phyloP scores from a whole-genome alignment of 139 green algal genomes.

The Picochlorum sp. region DNA sequence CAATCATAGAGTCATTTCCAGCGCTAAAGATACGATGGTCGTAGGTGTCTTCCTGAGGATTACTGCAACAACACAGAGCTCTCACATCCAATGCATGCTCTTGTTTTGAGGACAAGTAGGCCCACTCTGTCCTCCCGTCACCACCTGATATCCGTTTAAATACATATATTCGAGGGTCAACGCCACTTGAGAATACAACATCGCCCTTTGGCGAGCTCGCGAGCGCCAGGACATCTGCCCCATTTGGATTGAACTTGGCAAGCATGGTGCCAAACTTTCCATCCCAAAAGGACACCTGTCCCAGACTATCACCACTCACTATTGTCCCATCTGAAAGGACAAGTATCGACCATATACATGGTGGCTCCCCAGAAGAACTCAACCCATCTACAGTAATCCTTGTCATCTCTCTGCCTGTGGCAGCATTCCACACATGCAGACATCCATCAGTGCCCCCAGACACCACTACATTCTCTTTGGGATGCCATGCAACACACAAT shows the following conservation, averaged over 20 bases:
- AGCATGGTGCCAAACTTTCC: conserved; percentile 65
- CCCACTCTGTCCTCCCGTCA: conserved; percentile 42
- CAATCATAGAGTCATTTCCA: conserved; percentile 66
- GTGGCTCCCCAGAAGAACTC: conserved; percentile 6
- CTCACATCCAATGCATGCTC: conserved; percentile 84
- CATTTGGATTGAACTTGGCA: conserved; percentile 50
- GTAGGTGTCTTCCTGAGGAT: too few species aligned
- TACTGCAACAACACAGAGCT: conserved; percentile 30
- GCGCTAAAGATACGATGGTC: conserved; percentile 51
- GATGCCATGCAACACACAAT: conserved; percentile 71
- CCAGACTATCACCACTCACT: conserved; percentile 69
- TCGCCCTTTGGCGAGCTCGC: conserved; percentile 55
- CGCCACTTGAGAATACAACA: conserved; percentile 71
- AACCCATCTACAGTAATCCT: conserved; percentile 53
- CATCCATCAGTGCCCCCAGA: conserved; percentile 53
- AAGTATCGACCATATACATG: conserved; percentile 73
- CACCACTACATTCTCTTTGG: conserved; percentile 42
- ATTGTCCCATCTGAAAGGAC: conserved; percentile 73
- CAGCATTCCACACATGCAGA: conserved; percentile 58
- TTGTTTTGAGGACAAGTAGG: conserved; percentile 61
- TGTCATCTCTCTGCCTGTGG: conserved; percentile 45
- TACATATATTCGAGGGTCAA: conserved; percentile 60
- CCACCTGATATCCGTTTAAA: conserved; percentile 34
- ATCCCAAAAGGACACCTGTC: conserved; percentile 80
- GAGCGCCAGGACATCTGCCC: conserved; percentile 72